Base-by-base conservation (phyloP, 2,329 filamentous ascomycete genomes). In the Microthyrium microscopicum region DNA sequence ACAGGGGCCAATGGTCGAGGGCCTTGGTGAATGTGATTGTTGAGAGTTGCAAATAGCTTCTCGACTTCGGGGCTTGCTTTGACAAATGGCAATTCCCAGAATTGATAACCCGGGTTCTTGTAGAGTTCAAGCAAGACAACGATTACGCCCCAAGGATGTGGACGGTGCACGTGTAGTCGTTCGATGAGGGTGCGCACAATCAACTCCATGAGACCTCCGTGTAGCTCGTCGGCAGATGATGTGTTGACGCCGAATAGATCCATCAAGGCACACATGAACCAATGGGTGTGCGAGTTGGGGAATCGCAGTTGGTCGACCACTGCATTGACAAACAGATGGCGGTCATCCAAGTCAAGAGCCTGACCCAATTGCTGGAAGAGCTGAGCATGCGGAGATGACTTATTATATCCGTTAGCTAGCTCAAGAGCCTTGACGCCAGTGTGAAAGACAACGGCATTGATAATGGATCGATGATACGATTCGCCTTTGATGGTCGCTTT, bases 101-200 rank as follows among this genome's bases (percentile, higher is more conserved):
- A 92, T 49, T 74, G 74, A 55, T 87, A 91, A 50, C 75, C 81
- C 34, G 80, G 76, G 52, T 92, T 94, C 64, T 92, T 91, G 44
- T 92, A 66, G 37, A 98, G 68, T 60, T 95, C 89, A 41, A 89
- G 61, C 40, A 92, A 68, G 22, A 84, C 87, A 41, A 85, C 76
- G 51, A 94, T 76, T 27, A 98, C 61, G 9, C 91, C 91, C 87
- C 87, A 95, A 13, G 91, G 87, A 52, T 95, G 87, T 33, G 87
- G 87, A 59, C 85, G 83, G 53, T 82, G 83, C 16, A 83, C 79
- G 39, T 91, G 71, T 29, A 94, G 63, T 31, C 89, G 73, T 63
- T 98, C 89, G 24, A 94, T 64, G 29, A 98, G 62, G 17, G 94
- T 74, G 29, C 87, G 73, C 33, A 83, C 82, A 38, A 98, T 87